phyloP scores from a whole-genome alignment of 2,329 filamentous ascomycete genomes.

The Fragosphaeria purpurea region DNA sequence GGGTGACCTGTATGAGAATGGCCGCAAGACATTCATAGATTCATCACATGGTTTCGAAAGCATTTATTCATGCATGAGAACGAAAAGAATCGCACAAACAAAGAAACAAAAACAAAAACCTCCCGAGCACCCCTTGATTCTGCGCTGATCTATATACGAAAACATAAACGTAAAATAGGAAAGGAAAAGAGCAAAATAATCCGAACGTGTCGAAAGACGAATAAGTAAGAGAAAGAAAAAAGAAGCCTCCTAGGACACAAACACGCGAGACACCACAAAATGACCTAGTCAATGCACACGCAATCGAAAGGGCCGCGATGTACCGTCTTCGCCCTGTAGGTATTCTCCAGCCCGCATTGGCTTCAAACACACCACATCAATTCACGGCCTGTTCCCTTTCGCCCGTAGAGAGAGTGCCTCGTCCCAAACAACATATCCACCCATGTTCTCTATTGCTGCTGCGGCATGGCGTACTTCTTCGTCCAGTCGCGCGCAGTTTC shows the following conservation, averaged over 20 bases:
- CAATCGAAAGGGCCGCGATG: too few species aligned
- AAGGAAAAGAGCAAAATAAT: too few species aligned
- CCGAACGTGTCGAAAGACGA: neutral
- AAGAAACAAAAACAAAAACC: neutral
- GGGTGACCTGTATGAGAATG: neutral
- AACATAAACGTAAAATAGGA: too few species aligned
- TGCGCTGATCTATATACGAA: too few species aligned
- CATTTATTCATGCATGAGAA: neutral
- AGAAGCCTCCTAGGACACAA: too few species aligned
- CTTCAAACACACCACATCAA: too few species aligned
- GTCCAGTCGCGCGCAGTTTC: conserved; percentile 92
- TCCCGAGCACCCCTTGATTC: too few species aligned
- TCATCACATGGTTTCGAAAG: neutral
- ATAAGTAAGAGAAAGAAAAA: neutral
- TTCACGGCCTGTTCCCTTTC: too few species aligned
- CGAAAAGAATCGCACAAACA: neutral
- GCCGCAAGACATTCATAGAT: neutral
- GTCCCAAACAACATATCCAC: too few species aligned
- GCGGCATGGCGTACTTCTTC: conserved; percentile 59
- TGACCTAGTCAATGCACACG: too few species aligned
- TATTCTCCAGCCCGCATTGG: neutral
- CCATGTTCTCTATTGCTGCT: conserved; percentile 10
- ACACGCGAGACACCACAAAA: too few species aligned
- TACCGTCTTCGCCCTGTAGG: neutral
- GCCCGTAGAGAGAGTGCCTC: too few species aligned